These are phyloP conservation scores for Datisca glomerata DNA, from an alignment of 306 rosid species.

Conservation along the genomic window DNA sequence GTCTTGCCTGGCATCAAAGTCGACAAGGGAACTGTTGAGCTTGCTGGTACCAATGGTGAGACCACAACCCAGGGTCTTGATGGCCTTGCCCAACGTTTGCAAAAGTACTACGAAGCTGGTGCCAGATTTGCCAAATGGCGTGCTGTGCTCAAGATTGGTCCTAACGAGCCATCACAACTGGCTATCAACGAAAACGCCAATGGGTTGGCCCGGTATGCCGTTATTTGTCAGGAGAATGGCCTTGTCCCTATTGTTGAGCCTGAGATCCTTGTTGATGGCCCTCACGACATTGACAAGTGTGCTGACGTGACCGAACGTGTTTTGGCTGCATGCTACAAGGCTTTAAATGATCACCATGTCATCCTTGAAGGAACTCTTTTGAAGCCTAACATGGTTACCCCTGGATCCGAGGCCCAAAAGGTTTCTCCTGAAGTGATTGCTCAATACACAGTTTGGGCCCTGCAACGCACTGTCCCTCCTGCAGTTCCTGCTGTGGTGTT, in stretches of 20 bases:
- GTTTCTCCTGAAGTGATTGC: slow-evolving; percentile 69
- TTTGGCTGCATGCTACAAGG: slow-evolving; percentile 79
- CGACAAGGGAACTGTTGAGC: slow-evolving; percentile 86
- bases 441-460: slow-evolving; percentile 57
- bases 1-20: slow-evolving; percentile 93
- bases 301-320: slow-evolving; percentile 77
- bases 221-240: slow-evolving; percentile 91
- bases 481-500: slow-evolving; percentile 83
- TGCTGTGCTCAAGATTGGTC: slow-evolving; percentile 73
- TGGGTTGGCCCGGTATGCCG: slow-evolving; percentile 88
- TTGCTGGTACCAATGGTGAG: slow-evolving; percentile 80
- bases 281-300: slow-evolving; percentile 55
- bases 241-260: slow-evolving; percentile 91
- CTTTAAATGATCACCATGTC: slow-evolving; percentile 79
- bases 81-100: slow-evolving; percentile 67
- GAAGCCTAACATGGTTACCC: slow-evolving; percentile 90
- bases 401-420: slow-evolving; percentile 82
- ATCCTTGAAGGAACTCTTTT: slow-evolving; percentile 91
- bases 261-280: slow-evolving; percentile 75
- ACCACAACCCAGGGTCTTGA: slow-evolving; percentile 87
- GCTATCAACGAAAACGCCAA: slow-evolving; percentile 81
- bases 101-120: slow-evolving; percentile 80
- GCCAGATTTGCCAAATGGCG: slow-evolving; percentile 94
- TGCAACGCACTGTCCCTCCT: slow-evolving; percentile 73
- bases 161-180: slow-evolving; percentile 59